Evolutionary conservation across 495 filamentous ascomycete species (phyloP), one percentile per base, ranked within the genome.

Genomic region (Tuber melanosporum): DNA sequence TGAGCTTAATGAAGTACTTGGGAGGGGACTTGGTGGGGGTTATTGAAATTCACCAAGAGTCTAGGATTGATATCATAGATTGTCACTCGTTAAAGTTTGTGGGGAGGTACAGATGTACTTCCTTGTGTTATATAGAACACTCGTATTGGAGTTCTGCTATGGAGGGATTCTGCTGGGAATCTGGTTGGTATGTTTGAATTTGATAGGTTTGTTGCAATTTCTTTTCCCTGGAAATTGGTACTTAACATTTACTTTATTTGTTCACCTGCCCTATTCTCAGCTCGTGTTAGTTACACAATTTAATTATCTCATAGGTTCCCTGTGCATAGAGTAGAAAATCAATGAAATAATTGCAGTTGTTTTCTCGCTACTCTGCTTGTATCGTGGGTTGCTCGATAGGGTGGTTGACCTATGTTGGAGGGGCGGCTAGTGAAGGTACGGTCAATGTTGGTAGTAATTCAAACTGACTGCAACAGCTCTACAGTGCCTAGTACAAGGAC

Each of bases 1-100:
- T 32, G n/a, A 26, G n/a, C 57, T 62, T 26, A 12, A 62, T 26
- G 57, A 62, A 62, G 57, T 32, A 32, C 57, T 62, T 32, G n/a
- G n/a, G 57, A 62, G 32, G n/a, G 57, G 57, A 32, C 57, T 62
- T 62, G 52, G 52, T 62, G n/a, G 57, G 57, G 57, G n/a, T 62
- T 62, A 14, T 10, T 62, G 2, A 26, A 26, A 12, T 26, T 17
- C 32, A 32, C 10, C 3, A 32, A 26, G 4, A 32, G 1, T 3
- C n/a, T 15, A 32, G 26, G n/a, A 0, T 14, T 62, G 57, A 32
- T 62, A 10, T 62, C n/a, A 62, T 15, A 0, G 57, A 62, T 57
- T 57, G 12, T 62, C n/a, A 62, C 57, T 62, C 10, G 12, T 4
- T 26, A 14, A 32, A 12, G 57, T 2, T 12, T 26, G 5, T 2